Conservation (phyloP, 768 basidiomycete species). For the Mycena venus region DNA sequence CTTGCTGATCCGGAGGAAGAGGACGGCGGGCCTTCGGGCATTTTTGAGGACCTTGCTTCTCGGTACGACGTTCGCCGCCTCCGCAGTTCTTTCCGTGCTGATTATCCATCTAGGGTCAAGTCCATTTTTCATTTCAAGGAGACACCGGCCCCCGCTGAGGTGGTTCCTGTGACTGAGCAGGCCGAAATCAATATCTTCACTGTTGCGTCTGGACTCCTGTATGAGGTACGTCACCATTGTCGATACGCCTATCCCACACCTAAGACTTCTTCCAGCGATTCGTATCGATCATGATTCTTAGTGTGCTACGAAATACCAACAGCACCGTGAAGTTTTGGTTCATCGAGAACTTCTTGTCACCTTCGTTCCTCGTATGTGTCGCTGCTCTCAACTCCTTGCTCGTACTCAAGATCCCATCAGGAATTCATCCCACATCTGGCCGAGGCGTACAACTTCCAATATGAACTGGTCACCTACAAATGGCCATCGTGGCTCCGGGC, state of each 20-base stretch:
- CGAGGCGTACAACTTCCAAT: conserved; percentile 92
- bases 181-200: conserved; percentile 99
- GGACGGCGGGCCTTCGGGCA: conserved; percentile 43
- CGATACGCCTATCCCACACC: not conserved
- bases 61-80: conserved; percentile 55
- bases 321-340: conserved; percentile 99
- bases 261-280: conserved; percentile 74
- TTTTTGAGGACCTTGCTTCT: conserved; percentile 64
- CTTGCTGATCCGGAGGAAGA: conserved; percentile 61
- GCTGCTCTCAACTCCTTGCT: not conserved
- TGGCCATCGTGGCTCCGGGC: conserved; percentile 99
- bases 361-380: conserved; percentile 87
- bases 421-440: conserved; percentile 97
- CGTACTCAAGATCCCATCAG: conserved; percentile 50
- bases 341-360: conserved; percentile 98
- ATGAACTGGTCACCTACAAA: conserved; percentile 98
- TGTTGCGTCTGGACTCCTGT: conserved; percentile 95
- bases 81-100: conserved; percentile 31
- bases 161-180: conserved; percentile 52
- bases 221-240: conserved; percentile 74
- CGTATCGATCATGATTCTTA: conserved; percentile 97
- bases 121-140: conserved; percentile 57
- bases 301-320: conserved; percentile 94
- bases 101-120: conserved; percentile 54
- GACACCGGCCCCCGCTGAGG: conserved; percentile 39